phyloP scores from a whole-genome alignment of 176 grass and related monocot species.

The Oryza officinalis region DNA sequence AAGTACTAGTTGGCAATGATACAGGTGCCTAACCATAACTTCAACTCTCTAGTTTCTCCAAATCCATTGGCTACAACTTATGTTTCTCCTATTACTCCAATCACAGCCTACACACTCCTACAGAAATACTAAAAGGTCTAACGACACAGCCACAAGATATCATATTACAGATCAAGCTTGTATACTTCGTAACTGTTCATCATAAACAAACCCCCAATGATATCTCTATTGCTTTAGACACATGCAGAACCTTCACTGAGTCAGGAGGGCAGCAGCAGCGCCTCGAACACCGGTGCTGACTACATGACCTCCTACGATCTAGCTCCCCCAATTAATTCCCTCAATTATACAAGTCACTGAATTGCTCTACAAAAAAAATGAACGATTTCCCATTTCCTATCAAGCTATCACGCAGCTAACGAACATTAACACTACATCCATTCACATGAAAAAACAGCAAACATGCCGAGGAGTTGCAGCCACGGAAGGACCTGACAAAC shows the following conservation, averaged over 20 bases:
- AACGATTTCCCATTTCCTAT: neutral
- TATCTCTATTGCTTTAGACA: neutral
- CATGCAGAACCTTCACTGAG: neutral
- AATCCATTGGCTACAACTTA: neutral
- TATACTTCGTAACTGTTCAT: neutral
- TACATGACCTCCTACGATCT: neutral
- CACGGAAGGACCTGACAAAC: neutral
- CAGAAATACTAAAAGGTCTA: neutral
- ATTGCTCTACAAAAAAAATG: conserved; percentile 5
- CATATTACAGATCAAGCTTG: conserved; percentile 9
- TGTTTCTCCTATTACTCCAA: neutral
- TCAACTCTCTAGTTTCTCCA: neutral
- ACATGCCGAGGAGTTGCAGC: neutral
- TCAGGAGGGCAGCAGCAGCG: neutral
- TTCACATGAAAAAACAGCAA: neutral
- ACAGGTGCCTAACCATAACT: conserved; percentile 4
- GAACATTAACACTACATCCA: neutral
- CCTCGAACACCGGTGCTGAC: neutral
- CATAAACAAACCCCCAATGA: neutral
- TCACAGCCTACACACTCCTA: neutral
- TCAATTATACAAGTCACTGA: neutral
- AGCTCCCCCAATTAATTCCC: neutral
- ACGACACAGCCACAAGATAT: neutral
- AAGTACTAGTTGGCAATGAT: neutral
- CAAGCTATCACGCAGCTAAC: neutral